A percentile compares a stretch with the other conserved stretches of the same genome.
Evolutionary conservation across 441 rosid genomes (phyloP).

Genomic region (Manihot esculenta): DNA sequence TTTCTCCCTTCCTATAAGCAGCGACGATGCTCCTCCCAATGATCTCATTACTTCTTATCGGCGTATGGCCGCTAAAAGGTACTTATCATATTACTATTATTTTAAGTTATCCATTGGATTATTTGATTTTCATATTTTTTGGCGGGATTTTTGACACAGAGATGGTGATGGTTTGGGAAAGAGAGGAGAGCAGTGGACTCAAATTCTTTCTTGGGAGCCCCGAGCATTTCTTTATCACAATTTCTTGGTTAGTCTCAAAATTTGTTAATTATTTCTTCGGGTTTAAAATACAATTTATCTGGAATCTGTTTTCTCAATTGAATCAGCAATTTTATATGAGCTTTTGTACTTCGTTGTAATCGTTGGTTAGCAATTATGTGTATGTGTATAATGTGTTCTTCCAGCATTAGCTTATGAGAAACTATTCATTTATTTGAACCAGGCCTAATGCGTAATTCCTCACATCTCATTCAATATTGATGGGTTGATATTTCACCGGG

Average conservation of each 20-base stretch:
- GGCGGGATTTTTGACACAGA: conserved; percentile 21
- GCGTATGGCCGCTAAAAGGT: conserved; percentile 61
- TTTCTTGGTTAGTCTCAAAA: conserved; percentile 57
- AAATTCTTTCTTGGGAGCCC: conserved; percentile 90
- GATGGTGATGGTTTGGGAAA: conserved; percentile 26
- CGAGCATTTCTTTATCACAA: conserved; percentile 77
- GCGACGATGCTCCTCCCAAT: conserved; percentile 47
- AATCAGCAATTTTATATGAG: too few species aligned
- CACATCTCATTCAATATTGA: not conserved
- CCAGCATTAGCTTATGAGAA: not conserved
- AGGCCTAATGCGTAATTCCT: too few species aligned
- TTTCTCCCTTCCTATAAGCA: conserved; percentile 58
- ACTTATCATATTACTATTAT: not conserved
- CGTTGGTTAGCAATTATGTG: not conserved
- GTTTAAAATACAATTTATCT: not conserved
- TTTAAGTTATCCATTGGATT: too few species aligned
- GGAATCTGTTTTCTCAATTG: not conserved
- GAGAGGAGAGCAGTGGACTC: conserved; percentile 67
- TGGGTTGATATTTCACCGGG: not conserved
- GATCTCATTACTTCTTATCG: conserved; percentile 50
- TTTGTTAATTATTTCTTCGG: not conserved
- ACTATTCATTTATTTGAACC: not conserved
- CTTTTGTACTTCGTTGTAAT: not conserved
- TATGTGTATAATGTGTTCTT: not conserved
- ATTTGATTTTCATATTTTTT: not conserved